Evolutionary conservation across 2,329 filamentous ascomycete species (phyloP), one percentile per base, ranked within the genome.

Genomic region (Trichoderma sp.): DNA sequence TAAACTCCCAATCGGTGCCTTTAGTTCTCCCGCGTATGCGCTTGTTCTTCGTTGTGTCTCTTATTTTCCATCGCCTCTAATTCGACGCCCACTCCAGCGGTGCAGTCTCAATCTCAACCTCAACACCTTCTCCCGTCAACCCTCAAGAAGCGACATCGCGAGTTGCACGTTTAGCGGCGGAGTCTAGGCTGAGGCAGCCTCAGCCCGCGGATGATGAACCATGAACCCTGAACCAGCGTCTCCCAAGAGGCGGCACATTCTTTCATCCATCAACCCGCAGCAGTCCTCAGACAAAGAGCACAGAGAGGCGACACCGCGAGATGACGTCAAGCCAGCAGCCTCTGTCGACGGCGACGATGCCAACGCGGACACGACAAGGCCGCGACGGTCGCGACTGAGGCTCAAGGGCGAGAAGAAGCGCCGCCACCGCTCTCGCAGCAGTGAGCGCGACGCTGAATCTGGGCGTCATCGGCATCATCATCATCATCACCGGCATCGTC

Each of bases 241-340:
- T 28, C 75, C 78, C 34, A 76, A 74, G 68, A 73, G 82, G 71
- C 79, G 80, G n/a, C 80, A 80, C 51, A 82, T 83, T 21, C 75
- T 84, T 19, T 80, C 79, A 7, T 83, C 81, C 7, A 80, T 82
- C 69, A 82, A 83, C 67, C 78, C 75, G 6, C 74, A 75, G 5
- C 60, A 64, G 9, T 63, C 67, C 19, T 15, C 39, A 47, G 48
- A 64, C 21, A 30, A 58, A 21, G 43, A 21, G 21, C 63, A 26
- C 24, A 17, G 50, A 51, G 57, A 68, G 19, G 44, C 44, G 3
- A 17, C 45, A 6, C 19, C 41, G 56, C 50, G 26, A 17, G 34
- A 52, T 39, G 26, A 55, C 28, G 30, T 55, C 48, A 47, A 28
- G 24, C 45, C 65, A n/a, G 17, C 34, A 24, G 17, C 9, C 24